Evolutionary conservation across 176 grass and related monocot genomes (phyloP).

Genomic region (Carex cristatella): DNA sequence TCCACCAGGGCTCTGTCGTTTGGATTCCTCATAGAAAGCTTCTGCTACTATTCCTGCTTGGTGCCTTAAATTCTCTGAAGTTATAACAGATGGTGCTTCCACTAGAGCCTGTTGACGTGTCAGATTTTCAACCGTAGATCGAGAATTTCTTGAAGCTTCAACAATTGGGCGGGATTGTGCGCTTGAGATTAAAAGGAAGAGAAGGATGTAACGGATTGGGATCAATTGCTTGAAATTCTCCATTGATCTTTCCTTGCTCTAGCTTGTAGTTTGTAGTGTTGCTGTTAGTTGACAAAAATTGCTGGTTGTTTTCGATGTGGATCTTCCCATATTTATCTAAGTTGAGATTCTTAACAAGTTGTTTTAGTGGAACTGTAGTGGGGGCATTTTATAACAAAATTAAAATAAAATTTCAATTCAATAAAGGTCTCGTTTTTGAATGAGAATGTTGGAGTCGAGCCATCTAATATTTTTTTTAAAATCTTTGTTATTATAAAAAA

Average conservation of each 20-base stretch:
- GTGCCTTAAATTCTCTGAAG: neutral
- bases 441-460: no score
- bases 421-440: no score
- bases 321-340: neutral
- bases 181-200: neutral
- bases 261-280: neutral
- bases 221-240: neutral
- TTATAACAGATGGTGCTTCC: neutral
- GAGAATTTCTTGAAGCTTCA: neutral
- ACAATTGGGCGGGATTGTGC: constrained; percentile 6
- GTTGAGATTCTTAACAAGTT: neutral
- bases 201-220: neutral
- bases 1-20: constrained; percentile 44
- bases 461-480: no score
- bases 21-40: constrained; percentile 26
- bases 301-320: neutral
- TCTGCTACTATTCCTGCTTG: no score
- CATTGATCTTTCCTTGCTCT: neutral
- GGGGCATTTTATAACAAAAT: no score
- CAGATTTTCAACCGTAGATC: neutral
- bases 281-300: neutral
- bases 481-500: no score
- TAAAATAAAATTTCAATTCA: no score
- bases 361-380: neutral
- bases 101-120: neutral